Evolutionary conservation across 148 eudicot genomes (phyloP).

Genomic region (Rhododendron simsii): DNA sequence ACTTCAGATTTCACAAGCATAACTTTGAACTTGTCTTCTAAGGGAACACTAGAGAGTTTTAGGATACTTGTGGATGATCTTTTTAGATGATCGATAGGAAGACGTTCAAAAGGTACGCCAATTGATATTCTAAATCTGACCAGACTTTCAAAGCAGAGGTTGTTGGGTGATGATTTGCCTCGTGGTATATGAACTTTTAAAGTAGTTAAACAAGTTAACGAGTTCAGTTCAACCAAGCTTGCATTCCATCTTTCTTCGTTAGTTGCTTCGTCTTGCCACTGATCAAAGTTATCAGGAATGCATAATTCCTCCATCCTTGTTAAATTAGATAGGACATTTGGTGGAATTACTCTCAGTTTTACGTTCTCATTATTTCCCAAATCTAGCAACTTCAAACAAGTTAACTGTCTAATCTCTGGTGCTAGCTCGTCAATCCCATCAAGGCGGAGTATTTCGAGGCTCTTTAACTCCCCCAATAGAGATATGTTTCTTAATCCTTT

Average conservation of each 20-base stretch:
- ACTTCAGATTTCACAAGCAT: no score
- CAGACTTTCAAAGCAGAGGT: not conserved
- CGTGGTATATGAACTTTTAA: slow-evolving; percentile 3
- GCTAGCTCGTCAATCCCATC: not conserved
- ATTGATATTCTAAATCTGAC: not conserved
- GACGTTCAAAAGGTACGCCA: not conserved
- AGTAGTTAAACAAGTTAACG: no score
- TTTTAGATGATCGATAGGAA: no score
- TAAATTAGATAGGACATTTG: not conserved
- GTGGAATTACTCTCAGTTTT: not conserved
- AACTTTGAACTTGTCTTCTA: no score
- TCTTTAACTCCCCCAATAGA: not conserved
- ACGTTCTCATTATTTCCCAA: not conserved
- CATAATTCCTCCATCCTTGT: not conserved
- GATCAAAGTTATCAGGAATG: not conserved
- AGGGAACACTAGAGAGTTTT: no score
- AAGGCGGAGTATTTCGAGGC: not conserved
- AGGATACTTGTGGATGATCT: not conserved
- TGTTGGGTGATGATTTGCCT: not conserved
- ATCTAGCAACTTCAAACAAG: slow-evolving; percentile 4
- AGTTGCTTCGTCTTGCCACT: not conserved
- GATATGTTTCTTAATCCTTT: not conserved
- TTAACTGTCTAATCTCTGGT: not conserved
- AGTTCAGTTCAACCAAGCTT: not conserved
- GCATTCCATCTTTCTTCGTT: not conserved